These are phyloP conservation scores for Globisporangium orthogonon DNA, from an alignment of 352 stramenopile genomes.

Conservation along the genomic window DNA sequence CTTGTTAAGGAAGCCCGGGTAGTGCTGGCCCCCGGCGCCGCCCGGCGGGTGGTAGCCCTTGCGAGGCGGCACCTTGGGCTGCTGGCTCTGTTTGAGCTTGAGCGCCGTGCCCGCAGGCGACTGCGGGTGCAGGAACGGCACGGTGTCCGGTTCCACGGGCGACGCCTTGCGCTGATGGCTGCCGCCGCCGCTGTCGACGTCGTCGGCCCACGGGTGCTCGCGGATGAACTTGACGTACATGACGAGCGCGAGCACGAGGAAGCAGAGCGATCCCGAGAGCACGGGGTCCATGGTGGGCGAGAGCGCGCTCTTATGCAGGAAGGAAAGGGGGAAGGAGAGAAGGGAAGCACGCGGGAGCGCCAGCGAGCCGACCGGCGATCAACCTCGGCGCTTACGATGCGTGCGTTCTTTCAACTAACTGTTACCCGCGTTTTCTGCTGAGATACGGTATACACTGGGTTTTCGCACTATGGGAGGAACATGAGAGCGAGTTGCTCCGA, in stretches of 20 bases:
- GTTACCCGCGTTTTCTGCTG: background rate
- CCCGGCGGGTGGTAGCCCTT: constrained; percentile 25
- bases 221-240: constrained; percentile 89
- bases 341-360: background rate
- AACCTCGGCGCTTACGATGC: background rate
- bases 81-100: constrained; percentile 31
- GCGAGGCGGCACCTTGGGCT: constrained; percentile 21
- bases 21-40: constrained; percentile 7
- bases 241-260: constrained; percentile 78
- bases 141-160: constrained; percentile 52
- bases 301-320: background rate
- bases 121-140: constrained; percentile 66
- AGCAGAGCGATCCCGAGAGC: constrained; percentile 83
- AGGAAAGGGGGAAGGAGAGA: background rate
- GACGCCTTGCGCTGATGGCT: constrained; percentile 44
- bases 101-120: constrained; percentile 39
- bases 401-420: constrained; percentile 1
- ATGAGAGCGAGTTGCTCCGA: too few relatives aligned
- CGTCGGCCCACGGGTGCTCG: constrained; percentile 56
- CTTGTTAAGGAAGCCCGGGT: constrained; percentile 45
- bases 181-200: constrained; percentile 23
- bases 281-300: constrained; percentile 60
- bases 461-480: too few relatives aligned
- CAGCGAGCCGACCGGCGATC: background rate
- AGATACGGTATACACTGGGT: too few relatives aligned